Base-by-base conservation (phyloP, 2,329 filamentous ascomycete species). In the Colletotrichum caudatum region DNA sequence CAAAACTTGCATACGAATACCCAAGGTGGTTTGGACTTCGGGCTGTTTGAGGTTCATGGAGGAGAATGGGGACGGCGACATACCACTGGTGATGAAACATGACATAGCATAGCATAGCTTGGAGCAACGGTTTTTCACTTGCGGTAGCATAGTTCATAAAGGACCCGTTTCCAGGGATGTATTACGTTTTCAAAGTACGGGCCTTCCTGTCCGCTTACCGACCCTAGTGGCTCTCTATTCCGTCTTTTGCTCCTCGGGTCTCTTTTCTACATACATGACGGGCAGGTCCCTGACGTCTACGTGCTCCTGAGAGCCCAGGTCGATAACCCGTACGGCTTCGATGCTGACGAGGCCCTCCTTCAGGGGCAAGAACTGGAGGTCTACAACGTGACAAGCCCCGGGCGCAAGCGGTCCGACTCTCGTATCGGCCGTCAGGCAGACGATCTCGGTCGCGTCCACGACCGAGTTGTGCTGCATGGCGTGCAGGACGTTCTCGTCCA, bases 281-380 rank as follows among this genome's bases (percentile, higher is more conserved):
- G 93, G 93, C 74, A 96, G 78, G 73, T 95, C 92, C 72, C 89
- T 87, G 66, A 95, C 90, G 79, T 95, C 93, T 4, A 93, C 91
- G 77, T 93, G 91, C 81, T 95, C 92, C 77, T 93, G 91, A 44
- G 89, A 92, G 29, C 85, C 88, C 71, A 95, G 78, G 79, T 96
- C 93, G 4, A 95, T 85, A 1, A 95, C 88, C 61, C 92, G 85
- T 26, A 95, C 85, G 2, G 91, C 90, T 75, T 95, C 93, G 3
- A 95, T 80, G n/a, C 87, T 86, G 39, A 93, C 85, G 41, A 93
- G 86, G 0, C 93, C 93, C 59, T 88, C 85, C 64, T 84, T 83
- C 64, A 94, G 82, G 5, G 93, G 90, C 64, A 94, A 82, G 74
- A 95, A 94, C 75, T 89, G 88, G 75, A 95, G 79, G 78, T 93